Percentiles rank a stretch among this genome's conserved stretches.
These are phyloP conservation scores for Boeremia lycopersici DNA, from an alignment of 2,329 filamentous ascomycete genomes.

Conservation along the genomic window DNA sequence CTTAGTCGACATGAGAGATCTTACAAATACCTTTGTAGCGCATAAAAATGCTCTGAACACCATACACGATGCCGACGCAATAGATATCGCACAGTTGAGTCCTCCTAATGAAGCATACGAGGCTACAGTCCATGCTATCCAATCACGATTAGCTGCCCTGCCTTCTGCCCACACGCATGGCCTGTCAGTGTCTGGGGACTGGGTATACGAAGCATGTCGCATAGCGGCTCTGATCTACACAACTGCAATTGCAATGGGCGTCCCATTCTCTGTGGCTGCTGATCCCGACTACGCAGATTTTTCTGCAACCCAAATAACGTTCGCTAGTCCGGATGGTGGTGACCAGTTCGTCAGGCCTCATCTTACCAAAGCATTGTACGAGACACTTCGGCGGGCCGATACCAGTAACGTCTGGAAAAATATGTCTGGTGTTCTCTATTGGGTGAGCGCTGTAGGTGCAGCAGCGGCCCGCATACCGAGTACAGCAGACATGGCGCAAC, in stretches of 20 bases:
- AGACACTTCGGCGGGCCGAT: slow-evolving; percentile 32
- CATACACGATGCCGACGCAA: slow-evolving; percentile 3
- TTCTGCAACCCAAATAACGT: neutral
- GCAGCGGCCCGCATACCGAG: slow-evolving; percentile 33
- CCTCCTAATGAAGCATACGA: slow-evolving; percentile 20
- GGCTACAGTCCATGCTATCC: slow-evolving; percentile 20
- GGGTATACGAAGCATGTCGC: slow-evolving; percentile 44
- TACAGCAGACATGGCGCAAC: slow-evolving; percentile 18
- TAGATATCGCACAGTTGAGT: slow-evolving; percentile 2
- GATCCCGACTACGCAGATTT: slow-evolving; percentile 10
- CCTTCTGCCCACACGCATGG: slow-evolving; percentile 33
- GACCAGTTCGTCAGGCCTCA: slow-evolving; percentile 4
- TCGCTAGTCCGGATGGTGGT: neutral
- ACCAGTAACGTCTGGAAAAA: slow-evolving; percentile 37
- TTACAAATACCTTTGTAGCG: slow-evolving; percentile 38
- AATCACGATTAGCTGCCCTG: slow-evolving; percentile 21
- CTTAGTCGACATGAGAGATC: slow-evolving; percentile 39
- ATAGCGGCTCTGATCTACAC: slow-evolving; percentile 43
- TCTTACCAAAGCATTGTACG: slow-evolving; percentile 30
- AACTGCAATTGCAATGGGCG: slow-evolving; percentile 32
- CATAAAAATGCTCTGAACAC: slow-evolving; percentile 7
- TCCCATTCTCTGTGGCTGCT: slow-evolving; percentile 39
- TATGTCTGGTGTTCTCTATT: slow-evolving; percentile 45
- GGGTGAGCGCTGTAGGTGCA: slow-evolving; percentile 39
- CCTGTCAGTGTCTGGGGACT: slow-evolving; percentile 31